phyloP scores from a whole-genome alignment of 169 alveolate genomes.

The Eimeria necatrix region DNA sequence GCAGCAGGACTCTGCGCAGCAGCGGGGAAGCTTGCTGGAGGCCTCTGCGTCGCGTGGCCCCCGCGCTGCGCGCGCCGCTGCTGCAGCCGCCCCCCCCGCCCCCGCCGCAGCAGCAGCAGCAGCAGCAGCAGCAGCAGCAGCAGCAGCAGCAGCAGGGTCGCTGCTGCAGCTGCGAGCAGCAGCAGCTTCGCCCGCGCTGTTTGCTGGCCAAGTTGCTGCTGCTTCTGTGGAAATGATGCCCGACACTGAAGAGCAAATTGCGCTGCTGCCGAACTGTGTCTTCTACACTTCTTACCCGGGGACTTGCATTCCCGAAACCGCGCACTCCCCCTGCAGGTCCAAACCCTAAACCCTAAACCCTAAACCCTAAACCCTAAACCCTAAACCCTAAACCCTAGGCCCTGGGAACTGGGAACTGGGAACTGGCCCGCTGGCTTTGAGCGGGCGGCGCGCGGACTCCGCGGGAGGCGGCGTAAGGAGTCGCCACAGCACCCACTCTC shows the following conservation, averaged over 20 bases:
- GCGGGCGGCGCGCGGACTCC: no score
- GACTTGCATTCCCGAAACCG: slow-evolving; percentile 7
- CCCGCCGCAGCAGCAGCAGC: no score
- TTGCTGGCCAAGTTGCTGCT: slow-evolving; percentile 14
- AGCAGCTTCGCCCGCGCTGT: background rate
- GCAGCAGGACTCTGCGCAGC: background rate
- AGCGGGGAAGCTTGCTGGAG: background rate
- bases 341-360: slow-evolving; percentile 6
- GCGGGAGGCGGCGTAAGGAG: no score
- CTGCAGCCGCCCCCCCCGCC: no score
- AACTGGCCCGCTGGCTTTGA: no score
- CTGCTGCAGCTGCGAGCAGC: background rate
- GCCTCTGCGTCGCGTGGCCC: no score
- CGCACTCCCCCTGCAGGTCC: slow-evolving; percentile 30
- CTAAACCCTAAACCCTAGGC: no score
- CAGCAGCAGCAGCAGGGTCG: background rate
- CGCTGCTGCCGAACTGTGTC: background rate
- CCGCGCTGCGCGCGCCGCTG: no score
- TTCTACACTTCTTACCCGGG: slow-evolving; percentile 19
- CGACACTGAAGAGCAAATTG: slow-evolving; percentile 15
- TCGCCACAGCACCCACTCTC: no score
- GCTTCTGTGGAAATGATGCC: slow-evolving; percentile 29
- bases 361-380: background rate
- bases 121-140: no score
- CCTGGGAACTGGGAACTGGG: no score